Percentiles rank a stretch among this genome's conserved stretches.
These are phyloP conservation scores for Leptoxyphium fumago DNA, from an alignment of 2,329 filamentous ascomycete genomes.

Conservation along the genomic window DNA sequence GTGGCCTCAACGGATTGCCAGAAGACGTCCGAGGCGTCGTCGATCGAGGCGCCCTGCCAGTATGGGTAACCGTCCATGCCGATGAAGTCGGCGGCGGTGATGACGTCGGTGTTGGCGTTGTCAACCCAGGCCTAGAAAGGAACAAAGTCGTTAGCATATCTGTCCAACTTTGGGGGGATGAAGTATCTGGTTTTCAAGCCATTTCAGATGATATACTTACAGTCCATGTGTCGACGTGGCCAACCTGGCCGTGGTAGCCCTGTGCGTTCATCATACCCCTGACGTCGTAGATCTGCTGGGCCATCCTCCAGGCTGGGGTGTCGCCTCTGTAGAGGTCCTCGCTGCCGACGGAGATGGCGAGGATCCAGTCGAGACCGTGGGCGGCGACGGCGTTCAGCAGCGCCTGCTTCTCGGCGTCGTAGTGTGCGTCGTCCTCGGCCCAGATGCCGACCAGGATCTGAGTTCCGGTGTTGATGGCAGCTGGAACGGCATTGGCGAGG, in stretches of 20 bases:
- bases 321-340: constrained; percentile 51
- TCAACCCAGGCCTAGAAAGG: constrained; percentile 30
- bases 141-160: background rate
- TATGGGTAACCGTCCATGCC: constrained; percentile 54
- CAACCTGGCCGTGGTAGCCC: constrained; percentile 35
- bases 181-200: background rate
- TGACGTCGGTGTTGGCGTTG: constrained; percentile 42
- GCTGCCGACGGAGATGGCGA: constrained; percentile 50
- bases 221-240: constrained; percentile 57
- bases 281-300: constrained; percentile 35
- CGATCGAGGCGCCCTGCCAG: constrained; percentile 46
- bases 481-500: constrained; percentile 35
- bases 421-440: constrained; percentile 35
- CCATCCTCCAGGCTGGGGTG: constrained; percentile 25
- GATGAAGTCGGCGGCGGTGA: constrained; percentile 49
- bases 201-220: constrained; percentile 24
- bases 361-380: constrained; percentile 44
- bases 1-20: constrained; percentile 24
- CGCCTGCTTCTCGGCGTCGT: constrained; percentile 45
- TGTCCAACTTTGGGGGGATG: background rate
- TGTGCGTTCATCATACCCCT: constrained; percentile 37
- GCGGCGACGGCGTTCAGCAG: constrained; percentile 41
- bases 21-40: constrained; percentile 42
- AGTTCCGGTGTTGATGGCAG: constrained; percentile 46
- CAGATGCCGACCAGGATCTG: constrained; percentile 51